Evolutionary conservation across 2,329 filamentous ascomycete genomes (phyloP).

Genomic region (Aspergillus aculeatinus): DNA sequence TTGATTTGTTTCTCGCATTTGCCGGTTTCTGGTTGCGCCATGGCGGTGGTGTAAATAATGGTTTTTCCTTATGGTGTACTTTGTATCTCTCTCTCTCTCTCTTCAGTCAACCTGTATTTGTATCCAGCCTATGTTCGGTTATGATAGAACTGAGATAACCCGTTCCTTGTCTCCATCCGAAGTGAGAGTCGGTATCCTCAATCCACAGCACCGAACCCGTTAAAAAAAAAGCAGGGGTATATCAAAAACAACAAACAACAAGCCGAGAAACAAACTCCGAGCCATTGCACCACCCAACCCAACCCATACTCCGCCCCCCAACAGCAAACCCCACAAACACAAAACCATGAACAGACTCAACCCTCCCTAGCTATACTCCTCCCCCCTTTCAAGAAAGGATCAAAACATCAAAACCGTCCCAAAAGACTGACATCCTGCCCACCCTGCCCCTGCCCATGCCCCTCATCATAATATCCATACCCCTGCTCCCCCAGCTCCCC

Average conservation of each 20-base stretch:
- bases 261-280: too few species aligned
- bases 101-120: constrained; percentile 27
- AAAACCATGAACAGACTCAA: too few species aligned
- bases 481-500: constrained; percentile 21
- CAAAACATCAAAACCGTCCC: background rate
- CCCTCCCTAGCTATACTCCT: too few species aligned
- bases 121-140: constrained; percentile 22
- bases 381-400: too few species aligned
- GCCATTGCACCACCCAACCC: too few species aligned
- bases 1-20: background rate
- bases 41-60: constrained; percentile 26
- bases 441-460: constrained; percentile 8
- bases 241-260: too few species aligned
- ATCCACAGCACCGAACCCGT: too few species aligned
- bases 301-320: too few species aligned
- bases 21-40: constrained; percentile 12
- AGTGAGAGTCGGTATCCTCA: too few species aligned
- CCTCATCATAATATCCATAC: constrained; percentile 23
- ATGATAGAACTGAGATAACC: background rate
- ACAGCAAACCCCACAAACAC: too few species aligned
- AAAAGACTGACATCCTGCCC: background rate
- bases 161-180: too few species aligned
- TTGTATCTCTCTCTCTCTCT: background rate
- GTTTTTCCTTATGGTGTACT: constrained; percentile 18
- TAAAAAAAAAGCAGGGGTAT: too few species aligned